Evolutionary conservation across 2,329 filamentous ascomycete species (phyloP).

Genomic region (Cordyceps farinosa): DNA sequence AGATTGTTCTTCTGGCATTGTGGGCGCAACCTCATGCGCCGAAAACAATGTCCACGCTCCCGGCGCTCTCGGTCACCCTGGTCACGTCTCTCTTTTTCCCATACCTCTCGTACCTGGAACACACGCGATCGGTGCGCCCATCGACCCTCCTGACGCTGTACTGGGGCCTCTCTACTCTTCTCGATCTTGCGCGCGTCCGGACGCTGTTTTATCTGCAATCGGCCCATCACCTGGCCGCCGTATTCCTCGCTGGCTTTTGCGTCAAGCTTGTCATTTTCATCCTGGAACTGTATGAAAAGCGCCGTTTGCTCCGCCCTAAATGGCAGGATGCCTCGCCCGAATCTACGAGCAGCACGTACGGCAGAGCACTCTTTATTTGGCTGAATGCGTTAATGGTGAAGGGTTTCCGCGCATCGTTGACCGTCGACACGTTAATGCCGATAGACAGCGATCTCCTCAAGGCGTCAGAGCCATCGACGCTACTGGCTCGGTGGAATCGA

Average conservation of each 20-base stretch:
- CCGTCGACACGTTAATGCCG: constrained; percentile 20
- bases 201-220: constrained; percentile 31
- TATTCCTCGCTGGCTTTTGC: constrained; percentile 26
- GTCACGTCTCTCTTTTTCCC: constrained; percentile 20
- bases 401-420: constrained; percentile 26
- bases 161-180: constrained; percentile 29
- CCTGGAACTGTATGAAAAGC: constrained; percentile 30
- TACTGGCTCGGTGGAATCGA: constrained; percentile 19
- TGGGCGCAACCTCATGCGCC: constrained; percentile 20
- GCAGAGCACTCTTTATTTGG: constrained; percentile 32
- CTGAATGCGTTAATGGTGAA: constrained; percentile 28
- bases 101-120: constrained; percentile 31
- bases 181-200: constrained; percentile 31
- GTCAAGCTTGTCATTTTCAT: constrained; percentile 30
- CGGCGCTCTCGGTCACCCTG: constrained; percentile 20
- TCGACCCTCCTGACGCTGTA: constrained; percentile 31
- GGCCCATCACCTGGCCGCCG: constrained; percentile 22
- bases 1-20: constrained; percentile 21
- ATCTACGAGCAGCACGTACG: constrained; percentile 30
- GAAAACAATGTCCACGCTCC: constrained; percentile 21
- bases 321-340: constrained; percentile 28
- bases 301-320: constrained; percentile 21
- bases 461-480: constrained; percentile 19
- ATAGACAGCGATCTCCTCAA: constrained; percentile 21
- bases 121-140: constrained; percentile 30